Base-by-base conservation (phyloP, 148 eudicot genomes). In the Amaranthus palmeri region DNA sequence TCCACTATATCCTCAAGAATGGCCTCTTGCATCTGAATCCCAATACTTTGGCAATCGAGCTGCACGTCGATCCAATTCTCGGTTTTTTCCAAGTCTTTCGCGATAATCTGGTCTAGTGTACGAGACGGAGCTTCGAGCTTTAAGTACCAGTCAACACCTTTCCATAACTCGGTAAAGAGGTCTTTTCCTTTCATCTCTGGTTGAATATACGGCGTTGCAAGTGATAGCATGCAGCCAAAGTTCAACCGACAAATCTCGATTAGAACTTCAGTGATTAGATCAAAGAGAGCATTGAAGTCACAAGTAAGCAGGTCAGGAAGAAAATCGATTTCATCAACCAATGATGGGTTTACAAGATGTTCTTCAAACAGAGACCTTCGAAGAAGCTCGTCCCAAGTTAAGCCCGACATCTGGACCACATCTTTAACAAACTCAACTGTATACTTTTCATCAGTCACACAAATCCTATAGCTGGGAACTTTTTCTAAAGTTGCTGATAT, bases 251-350 rank as follows among this genome's bases (percentile, higher is more conserved):
- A 87, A 51, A 86, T 72, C 76, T 88, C 96, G 13, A 79, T 53
- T n/a, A 92, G 83, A 48, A 87, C 86, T 77, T 90, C 92, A 52
- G 83, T 85, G 54, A 91, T 82, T 72, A 88, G 85, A 73, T 90
- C 96, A 57, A 96, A 96, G 63, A 96, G 96, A 79, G 87, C 90
- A 74, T 85, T 87, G 81, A 88, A 92, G 76, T 96, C 96, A 25
- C 85, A 77, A 48, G 76, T 78, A 55, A 95, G 86, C 12, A 83
- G 78, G 79, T 87, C 87, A 1, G 96, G 88, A 54, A 96, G 90
- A 45, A 86, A 78, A 73, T 88, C 90, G 2, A 96, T 89, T 77
- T 96, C 97, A 68, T 92, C 87, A 59, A 90, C 83, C 85, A 96
- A 78, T 4, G 88, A 79, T 7, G 92, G 84, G 62, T 96, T 92